A percentile compares a stretch with the other conserved stretches of the same genome.
Evolutionary conservation across 2,329 filamentous ascomycete genomes (phyloP).

Genomic region (Hypoxylon sp.): DNA sequence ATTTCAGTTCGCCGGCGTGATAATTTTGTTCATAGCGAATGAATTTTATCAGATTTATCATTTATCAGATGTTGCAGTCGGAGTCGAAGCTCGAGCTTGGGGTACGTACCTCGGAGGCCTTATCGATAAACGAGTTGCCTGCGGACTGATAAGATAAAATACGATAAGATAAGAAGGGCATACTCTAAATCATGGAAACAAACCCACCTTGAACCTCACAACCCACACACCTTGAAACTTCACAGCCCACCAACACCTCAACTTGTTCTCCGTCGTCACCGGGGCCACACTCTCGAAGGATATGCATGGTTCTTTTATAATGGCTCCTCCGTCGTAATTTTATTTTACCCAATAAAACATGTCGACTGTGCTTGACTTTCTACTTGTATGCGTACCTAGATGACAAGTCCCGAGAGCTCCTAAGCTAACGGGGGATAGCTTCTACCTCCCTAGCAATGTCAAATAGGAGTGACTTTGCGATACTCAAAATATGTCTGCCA

Average conservation of each 20-base stretch:
- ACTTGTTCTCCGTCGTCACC: background rate
- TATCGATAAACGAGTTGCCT: slow-evolving; percentile 26
- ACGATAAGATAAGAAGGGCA: background rate
- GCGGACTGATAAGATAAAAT: background rate
- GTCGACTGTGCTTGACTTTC: background rate
- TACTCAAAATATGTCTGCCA: slow-evolving; percentile 25
- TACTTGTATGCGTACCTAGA: slow-evolving; percentile 6
- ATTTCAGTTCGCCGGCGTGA: slow-evolving; percentile 11
- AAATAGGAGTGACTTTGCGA: background rate
- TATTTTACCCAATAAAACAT: background rate
- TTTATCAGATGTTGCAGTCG: background rate
- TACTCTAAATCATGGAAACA: background rate
- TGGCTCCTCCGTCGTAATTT: background rate
- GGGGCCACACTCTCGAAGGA: background rate
- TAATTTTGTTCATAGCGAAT: slow-evolving; percentile 5
- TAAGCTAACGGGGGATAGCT: background rate
- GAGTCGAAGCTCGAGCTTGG: background rate
- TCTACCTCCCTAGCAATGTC: background rate
- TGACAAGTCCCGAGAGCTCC: background rate
- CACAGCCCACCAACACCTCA: background rate
- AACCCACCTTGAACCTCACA: background rate
- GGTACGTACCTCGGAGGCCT: background rate
- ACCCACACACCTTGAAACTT: too few species aligned
- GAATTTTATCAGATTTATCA: slow-evolving; percentile 5
- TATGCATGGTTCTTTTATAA: background rate